Evolutionary conservation across 2,329 filamentous ascomycete species (phyloP).

Genomic region (Fusarium phyllophilum): DNA sequence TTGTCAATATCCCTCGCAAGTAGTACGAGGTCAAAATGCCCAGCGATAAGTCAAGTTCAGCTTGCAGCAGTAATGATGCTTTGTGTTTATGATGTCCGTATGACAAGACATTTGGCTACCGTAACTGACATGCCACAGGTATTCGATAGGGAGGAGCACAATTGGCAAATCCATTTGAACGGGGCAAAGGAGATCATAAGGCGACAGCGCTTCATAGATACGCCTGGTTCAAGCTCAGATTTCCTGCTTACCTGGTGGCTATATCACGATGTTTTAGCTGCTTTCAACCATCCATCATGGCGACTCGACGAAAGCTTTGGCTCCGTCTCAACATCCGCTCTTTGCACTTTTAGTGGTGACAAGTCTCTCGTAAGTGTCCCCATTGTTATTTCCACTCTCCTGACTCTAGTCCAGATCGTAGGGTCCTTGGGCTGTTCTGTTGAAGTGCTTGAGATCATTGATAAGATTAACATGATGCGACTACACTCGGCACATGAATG

Average conservation of each 20-base stretch:
- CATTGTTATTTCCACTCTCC: fast-evolving
- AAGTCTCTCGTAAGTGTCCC: not conserved
- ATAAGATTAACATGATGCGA: not conserved
- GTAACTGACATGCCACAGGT: not conserved
- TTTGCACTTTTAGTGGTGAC: not conserved
- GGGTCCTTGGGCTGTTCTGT: not conserved
- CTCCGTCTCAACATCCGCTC: not conserved
- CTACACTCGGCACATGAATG: not conserved
- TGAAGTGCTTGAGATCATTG: not conserved
- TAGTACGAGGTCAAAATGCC: not conserved
- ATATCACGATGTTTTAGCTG: not conserved
- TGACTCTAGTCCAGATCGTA: not conserved
- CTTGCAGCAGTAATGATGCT: constrained; percentile 4
- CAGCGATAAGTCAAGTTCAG: not conserved
- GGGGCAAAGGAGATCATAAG: not conserved
- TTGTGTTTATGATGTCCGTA: not conserved
- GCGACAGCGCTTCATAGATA: not conserved
- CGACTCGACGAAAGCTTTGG: too few species aligned
- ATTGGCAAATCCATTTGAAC: not conserved
- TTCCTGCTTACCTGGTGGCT: not conserved
- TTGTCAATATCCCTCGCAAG: not conserved
- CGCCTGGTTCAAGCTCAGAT: not conserved
- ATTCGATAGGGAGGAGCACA: not conserved
- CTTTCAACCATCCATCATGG: not conserved
- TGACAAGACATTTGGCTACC: fast-evolving